Evolutionary conservation across 139 green algal species (phyloP), one percentile per base, ranked within the genome.

Genomic region (Monoraphidium neglectum): DNA sequence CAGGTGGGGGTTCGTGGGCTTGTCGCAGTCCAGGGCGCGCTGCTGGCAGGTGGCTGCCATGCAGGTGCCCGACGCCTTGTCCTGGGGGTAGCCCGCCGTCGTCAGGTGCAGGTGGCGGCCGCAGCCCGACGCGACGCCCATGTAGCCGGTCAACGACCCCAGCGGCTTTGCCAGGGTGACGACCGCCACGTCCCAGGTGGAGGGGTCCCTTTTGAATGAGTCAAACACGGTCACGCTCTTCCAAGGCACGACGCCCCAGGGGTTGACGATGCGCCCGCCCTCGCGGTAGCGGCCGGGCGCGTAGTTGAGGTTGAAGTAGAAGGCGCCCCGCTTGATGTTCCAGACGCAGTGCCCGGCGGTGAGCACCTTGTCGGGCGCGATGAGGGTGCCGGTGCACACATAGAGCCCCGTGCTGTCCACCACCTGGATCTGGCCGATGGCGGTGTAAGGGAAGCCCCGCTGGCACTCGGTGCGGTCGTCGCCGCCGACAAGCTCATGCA

Each of bases 341-440:
- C 78, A 89, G 5, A 86, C 84, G 75, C 84, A 89, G 76, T 89
- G 84, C 24, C 63, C 84, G 15, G 84, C 84, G 1, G 84, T 89
- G 40, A 89, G 80, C 43, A 89, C 84, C 59, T 82, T 76, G 38
- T 86, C 75, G 4, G 80, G 77, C 37, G 70, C 78, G 32, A 90
- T 77, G 37, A 90, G 74, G 16, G 74, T 69, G 23, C 83, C 85
- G 28, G 77, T 83, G 74, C 84, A 89, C 32, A 86, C 80, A 54
- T 84, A 84, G n/a, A 78, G 53, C 13, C 80, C 79, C 8, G 68
- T 72, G 37, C 65, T 61, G 59, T 88, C 77, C 30, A 79, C 73
- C 15, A 84, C 53, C 54, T 84, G 68, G 30, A 88, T 85, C 70
- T 88, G 84, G 36, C 84, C 84, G 35, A 84, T 68, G 15, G 84